Evolutionary conservation across 805 yeast genomes (phyloP).

Genomic region (Ogataea pignaliae): DNA sequence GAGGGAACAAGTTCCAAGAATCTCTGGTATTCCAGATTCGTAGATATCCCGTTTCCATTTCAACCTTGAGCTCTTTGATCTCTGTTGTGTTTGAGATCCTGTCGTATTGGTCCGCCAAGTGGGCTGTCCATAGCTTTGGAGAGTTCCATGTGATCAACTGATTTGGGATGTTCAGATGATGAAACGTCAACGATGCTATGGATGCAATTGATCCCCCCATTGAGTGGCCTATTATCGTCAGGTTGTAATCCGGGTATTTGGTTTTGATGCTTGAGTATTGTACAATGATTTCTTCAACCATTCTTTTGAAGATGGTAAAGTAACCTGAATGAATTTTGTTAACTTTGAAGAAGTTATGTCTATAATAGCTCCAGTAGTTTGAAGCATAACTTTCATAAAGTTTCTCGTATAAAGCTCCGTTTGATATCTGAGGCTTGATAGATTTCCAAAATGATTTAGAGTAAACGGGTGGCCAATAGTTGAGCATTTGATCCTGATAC

Average conservation of each 20-base stretch:
- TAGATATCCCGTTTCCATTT: slow-evolving; percentile 14
- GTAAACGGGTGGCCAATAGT: slow-evolving; percentile 17
- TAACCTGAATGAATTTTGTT: slow-evolving; percentile 19
- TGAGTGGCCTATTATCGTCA: slow-evolving; percentile 17
- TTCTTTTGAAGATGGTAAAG: slow-evolving; percentile 14
- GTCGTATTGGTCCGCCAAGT: slow-evolving; percentile 17
- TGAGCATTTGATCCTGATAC: slow-evolving; percentile 13
- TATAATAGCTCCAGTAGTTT: slow-evolving; percentile 17
- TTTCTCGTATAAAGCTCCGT: neutral
- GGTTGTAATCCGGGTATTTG: slow-evolving; percentile 11
- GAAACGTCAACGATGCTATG: slow-evolving; percentile 14
- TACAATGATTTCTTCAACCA: slow-evolving; percentile 16
- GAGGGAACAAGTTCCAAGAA: slow-evolving; percentile 20
- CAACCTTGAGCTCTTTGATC: slow-evolving; percentile 6
- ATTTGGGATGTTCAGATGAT: slow-evolving; percentile 11
- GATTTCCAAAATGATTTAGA: slow-evolving; percentile 13
- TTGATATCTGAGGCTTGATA: slow-evolving; percentile 4
- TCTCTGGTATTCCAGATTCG: slow-evolving; percentile 22
- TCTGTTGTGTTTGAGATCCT: slow-evolving; percentile 10
- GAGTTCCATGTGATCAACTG: slow-evolving; percentile 16
- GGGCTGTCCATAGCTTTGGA: slow-evolving; percentile 18
- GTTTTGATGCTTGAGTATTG: slow-evolving; percentile 8
- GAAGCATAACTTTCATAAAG: slow-evolving; percentile 7
- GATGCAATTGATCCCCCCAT: slow-evolving; percentile 22
- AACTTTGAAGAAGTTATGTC: slow-evolving; percentile 10